Conservation (phyloP, 2,329 filamentous ascomycete species). For the Aspergillus arachidicola region DNA sequence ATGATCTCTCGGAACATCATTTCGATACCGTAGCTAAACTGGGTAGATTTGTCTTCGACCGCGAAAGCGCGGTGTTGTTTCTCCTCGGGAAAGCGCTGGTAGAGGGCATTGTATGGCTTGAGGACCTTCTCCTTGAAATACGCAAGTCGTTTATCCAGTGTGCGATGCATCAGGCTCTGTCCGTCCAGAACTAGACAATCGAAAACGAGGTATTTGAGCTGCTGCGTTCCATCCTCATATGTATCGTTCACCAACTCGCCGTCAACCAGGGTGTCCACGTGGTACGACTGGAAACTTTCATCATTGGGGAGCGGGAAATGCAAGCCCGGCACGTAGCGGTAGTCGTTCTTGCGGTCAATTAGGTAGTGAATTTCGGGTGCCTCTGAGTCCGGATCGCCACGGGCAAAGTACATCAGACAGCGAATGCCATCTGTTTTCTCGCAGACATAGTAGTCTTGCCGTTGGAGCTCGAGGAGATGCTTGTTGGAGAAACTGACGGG, state of each 20-base stretch:
- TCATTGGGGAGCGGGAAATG: constrained; percentile 77
- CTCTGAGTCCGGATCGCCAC: constrained; percentile 54
- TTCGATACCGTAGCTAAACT: constrained; percentile 83
- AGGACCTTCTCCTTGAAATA: constrained; percentile 81
- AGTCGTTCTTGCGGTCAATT: constrained; percentile 97
- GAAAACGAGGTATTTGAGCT: constrained; percentile 87
- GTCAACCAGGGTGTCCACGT: constrained; percentile 81
- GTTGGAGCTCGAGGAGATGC: constrained; percentile 80
- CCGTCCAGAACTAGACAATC: constrained; percentile 85
- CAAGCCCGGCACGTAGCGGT: constrained; percentile 78
- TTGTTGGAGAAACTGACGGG: constrained; percentile 86
- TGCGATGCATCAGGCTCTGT: constrained; percentile 72
- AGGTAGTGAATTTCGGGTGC: constrained; percentile 79
- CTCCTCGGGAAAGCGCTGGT: constrained; percentile 74
- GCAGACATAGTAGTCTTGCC: constrained; percentile 92
- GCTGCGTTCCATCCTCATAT: constrained; percentile 65
- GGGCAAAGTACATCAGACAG: constrained; percentile 87
- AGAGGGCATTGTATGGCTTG: constrained; percentile 73
- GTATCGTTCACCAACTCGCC: constrained; percentile 90
- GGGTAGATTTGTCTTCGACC: constrained; percentile 85
- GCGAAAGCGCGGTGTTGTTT: constrained; percentile 73
- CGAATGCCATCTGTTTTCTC: constrained; percentile 97
- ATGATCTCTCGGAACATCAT: constrained; percentile 91
- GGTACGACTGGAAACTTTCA: constrained; percentile 64
- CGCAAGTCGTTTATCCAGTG: constrained; percentile 84